A percentile compares a stretch with the other conserved stretches of the same genome.
These are phyloP conservation scores for Acanthamoeba royreba DNA, from an alignment of 208 protist genomes.

Conservation along the genomic window DNA sequence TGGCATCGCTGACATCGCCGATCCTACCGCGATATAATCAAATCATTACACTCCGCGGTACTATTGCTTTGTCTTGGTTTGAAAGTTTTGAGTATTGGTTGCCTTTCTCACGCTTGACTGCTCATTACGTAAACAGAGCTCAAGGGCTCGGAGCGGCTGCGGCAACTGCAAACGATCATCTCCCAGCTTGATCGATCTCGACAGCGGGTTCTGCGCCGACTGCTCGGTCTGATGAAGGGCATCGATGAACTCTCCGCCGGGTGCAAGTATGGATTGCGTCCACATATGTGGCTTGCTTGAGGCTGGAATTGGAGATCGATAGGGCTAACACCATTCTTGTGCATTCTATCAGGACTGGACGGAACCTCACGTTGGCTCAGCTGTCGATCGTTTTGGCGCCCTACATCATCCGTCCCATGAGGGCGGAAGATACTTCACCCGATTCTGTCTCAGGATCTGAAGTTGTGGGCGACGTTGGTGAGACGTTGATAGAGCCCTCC, in stretches of 20 bases:
- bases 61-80: not conserved
- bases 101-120: not conserved
- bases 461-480: not conserved
- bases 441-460: not conserved
- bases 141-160: not conserved
- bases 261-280: not conserved
- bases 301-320: too few species aligned
- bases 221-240: slow-evolving; percentile 15
- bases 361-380: not conserved
- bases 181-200: not conserved
- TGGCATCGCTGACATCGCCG: not conserved
- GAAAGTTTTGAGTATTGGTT: too few species aligned
- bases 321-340: not conserved
- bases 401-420: not conserved
- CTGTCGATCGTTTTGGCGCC: not conserved
- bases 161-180: not conserved
- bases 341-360: not conserved
- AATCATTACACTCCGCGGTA: not conserved
- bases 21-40: not conserved
- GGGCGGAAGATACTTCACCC: not conserved
- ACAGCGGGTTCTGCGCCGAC: not conserved
- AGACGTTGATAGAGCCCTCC: not conserved
- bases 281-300: not conserved
- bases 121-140: not conserved
- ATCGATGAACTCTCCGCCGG: not conserved